Evolutionary conservation across 2,329 filamentous ascomycete species (phyloP).

Genomic region (Curvularia eragrostidis): DNA sequence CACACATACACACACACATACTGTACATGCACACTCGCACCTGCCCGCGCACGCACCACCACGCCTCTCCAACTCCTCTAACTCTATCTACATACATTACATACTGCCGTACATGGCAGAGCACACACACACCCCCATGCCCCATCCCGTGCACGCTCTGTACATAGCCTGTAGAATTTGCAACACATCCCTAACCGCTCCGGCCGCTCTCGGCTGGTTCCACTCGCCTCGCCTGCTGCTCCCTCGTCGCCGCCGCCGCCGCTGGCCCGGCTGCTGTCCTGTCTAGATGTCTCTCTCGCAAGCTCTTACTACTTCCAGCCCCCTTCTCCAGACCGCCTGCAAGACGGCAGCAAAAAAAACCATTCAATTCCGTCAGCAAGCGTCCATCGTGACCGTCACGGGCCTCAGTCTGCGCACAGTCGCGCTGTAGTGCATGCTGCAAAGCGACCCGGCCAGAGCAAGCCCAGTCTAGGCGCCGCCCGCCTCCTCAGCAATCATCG

Average conservation of each 20-base stretch:
- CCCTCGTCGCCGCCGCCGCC: no score
- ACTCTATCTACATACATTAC: no score
- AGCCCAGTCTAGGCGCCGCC: conserved; percentile 35
- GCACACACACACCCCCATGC: neutral
- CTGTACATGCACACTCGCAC: neutral
- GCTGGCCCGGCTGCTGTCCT: no score
- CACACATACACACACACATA: neutral
- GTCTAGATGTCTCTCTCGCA: neutral
- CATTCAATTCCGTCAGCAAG: conserved; percentile 14
- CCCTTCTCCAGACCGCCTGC: conserved; percentile 15
- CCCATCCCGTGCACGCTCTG: neutral
- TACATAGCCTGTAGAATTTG: neutral
- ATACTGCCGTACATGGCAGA: no score
- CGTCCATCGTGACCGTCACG: conserved; percentile 23
- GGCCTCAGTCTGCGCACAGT: conserved; percentile 19
- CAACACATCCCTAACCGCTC: neutral
- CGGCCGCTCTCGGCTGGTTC: neutral
- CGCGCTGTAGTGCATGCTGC: conserved; percentile 17
- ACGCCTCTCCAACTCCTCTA: no score
- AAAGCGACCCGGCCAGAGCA: conserved; percentile 22
- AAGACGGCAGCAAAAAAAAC: conserved; percentile 13
- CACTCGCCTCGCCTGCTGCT: neutral
- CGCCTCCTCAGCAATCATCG: conserved; percentile 35
- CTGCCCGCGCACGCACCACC: no score
- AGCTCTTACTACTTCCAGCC: neutral